phyloP scores from a whole-genome alignment of 805 yeast species.

The Cyberlindnera xylosilytica region DNA sequence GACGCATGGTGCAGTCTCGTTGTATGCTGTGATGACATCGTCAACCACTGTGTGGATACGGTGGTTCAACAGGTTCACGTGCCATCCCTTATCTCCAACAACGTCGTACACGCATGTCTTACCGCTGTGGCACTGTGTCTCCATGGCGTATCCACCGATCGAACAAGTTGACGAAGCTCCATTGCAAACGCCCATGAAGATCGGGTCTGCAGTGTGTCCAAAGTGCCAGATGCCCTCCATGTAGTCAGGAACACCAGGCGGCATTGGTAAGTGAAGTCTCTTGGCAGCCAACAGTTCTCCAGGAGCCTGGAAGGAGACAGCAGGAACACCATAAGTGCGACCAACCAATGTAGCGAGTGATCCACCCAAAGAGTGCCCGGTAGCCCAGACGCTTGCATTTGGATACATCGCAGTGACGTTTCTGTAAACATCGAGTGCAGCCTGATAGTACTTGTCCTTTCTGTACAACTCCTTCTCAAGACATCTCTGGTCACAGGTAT shows the following conservation, averaged over 20 bases:
- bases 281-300: constrained; percentile 83
- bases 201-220: constrained; percentile 97
- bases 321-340: constrained; percentile 87
- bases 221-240: constrained; percentile 89
- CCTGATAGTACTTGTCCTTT: constrained; percentile 79
- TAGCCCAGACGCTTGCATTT: constrained; percentile 73
- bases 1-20: constrained; percentile 71
- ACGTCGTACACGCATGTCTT: constrained; percentile 84
- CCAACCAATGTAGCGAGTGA: constrained; percentile 78
- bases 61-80: constrained; percentile 82
- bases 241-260: constrained; percentile 81
- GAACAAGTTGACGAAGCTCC: constrained; percentile 90
- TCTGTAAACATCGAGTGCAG: constrained; percentile 71
- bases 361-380: constrained; percentile 96
- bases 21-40: constrained; percentile 66
- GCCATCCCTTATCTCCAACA: constrained; percentile 88
- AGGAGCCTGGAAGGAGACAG: constrained; percentile 88
- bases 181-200: constrained; percentile 93
- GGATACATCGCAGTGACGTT: constrained; percentile 71
- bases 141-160: constrained; percentile 95
- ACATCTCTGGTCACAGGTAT: constrained; percentile 87
- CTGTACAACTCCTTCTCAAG: constrained; percentile 70
- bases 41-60: constrained; percentile 89
- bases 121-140: constrained; percentile 92
- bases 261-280: constrained; percentile 85